Base-by-base conservation (phyloP, 345 rosid species). In the Turritis glabra region DNA sequence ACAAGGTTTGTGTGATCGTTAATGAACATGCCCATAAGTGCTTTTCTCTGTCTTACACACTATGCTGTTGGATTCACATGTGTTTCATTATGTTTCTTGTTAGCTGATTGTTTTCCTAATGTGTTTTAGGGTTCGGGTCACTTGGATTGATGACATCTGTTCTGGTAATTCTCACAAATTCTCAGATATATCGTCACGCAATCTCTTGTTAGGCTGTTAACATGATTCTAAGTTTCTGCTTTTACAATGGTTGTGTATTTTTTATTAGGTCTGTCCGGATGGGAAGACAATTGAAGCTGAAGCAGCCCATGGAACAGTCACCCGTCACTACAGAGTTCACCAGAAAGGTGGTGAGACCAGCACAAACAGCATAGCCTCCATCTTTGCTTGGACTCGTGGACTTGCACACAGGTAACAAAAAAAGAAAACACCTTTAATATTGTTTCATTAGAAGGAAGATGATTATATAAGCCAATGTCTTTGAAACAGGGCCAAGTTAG, bases 341-440 rank as follows among this genome's bases (percentile, higher is more conserved):
- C 99, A 95, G 85, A 95, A 92, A 80, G 98, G 98, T 59, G 99
- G 99, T 19, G 98, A 95, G 83, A 95, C 99, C 71, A 95, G 99
- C 84, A 95, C 99, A 53, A 95, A 95, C 90, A 95, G 99, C 72
- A 92, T 95, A 74, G 99, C 99, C 33, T 95, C 99, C 43, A 95
- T 95, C 43, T 95, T 95, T 81, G 99, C 99, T 74, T 95, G 99
- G 99, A 80, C 98, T 9, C 80, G 96, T 33, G 99, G 99, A 58
- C 99, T 95, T 84, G 89, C 98, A 64, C 98, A 95, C 86, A 92
- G 99, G 99, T 89, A 79, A 18, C 18, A 12, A 17, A 25, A 60
- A 22, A 58, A 13, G 3, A 48, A 14, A 8, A 13, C 5, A 35
- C 46, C 11, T 13, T 18, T 41, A 17, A 4, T 40, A 51, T 19